A percentile compares a stretch with the other conserved stretches of the same genome.
Evolutionary conservation across 129 eudicot species (phyloP).

Genomic region (Scalesia atractyloides): DNA sequence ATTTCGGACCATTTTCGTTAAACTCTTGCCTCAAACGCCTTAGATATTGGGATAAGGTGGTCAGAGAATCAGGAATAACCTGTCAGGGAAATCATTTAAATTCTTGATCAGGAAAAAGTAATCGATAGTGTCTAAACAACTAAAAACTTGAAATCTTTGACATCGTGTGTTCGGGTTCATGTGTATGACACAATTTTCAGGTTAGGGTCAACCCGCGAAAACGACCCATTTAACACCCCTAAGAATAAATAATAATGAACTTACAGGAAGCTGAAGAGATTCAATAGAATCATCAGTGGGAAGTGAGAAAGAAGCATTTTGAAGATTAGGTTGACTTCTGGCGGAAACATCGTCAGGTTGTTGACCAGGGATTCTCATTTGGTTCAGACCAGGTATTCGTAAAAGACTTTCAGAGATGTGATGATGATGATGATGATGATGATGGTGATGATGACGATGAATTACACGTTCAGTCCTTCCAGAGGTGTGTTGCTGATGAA

Average conservation of each 20-base stretch:
- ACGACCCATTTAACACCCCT: too few relatives aligned
- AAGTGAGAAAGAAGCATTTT: conserved; percentile 32
- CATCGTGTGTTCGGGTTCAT: background rate
- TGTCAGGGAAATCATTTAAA: conserved; percentile 25
- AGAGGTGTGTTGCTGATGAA: conserved; percentile 50
- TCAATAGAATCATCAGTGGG: conserved; percentile 51
- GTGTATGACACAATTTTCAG: too few relatives aligned
- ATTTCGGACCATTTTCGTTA: conserved; percentile 52
- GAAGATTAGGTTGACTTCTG: conserved; percentile 41
- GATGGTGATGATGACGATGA: background rate
- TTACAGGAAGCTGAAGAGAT: conserved; percentile 66
- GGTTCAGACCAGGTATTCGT: conserved; percentile 42
- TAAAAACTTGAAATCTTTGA: conserved; percentile 2
- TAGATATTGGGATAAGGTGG: conserved; percentile 75
- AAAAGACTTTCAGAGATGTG: conserved; percentile 58
- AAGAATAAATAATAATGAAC: background rate
- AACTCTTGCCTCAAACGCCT: conserved; percentile 72
- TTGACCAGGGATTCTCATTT: conserved; percentile 46
- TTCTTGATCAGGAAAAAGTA: conserved; percentile 1
- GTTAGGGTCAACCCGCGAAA: too few relatives aligned
- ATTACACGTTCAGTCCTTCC: conserved; percentile 30
- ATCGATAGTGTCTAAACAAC: conserved; percentile 1
- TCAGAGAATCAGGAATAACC: conserved; percentile 90
- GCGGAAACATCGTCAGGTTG: conserved; percentile 51
- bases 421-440: conserved; percentile 37